Percentiles rank a stretch among this genome's conserved stretches.
Evolutionary conservation across 2,329 filamentous ascomycete species (phyloP).

Genomic region (Colletotrichum endophyticum): DNA sequence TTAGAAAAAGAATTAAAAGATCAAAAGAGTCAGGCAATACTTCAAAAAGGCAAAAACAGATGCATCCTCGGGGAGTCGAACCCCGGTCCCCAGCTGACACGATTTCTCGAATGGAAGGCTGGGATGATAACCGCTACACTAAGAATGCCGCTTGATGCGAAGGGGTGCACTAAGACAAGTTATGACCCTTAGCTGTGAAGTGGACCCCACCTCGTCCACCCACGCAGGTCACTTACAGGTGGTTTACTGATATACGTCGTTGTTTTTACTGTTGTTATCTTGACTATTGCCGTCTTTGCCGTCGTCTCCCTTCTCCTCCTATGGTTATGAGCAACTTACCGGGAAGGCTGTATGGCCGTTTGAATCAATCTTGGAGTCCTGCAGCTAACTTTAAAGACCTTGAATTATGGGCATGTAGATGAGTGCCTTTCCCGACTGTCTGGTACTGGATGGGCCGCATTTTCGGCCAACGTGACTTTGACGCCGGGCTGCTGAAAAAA

Average conservation of each 20-base stretch:
- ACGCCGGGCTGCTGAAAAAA: background rate
- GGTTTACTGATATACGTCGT: background rate
- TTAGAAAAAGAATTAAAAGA: background rate
- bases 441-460: background rate
- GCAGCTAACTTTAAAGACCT: background rate
- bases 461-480: background rate
- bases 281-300: background rate
- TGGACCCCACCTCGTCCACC: background rate
- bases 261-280: background rate
- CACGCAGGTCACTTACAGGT: background rate
- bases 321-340: background rate
- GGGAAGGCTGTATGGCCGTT: background rate
- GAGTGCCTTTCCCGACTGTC: background rate
- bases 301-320: background rate
- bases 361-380: background rate
- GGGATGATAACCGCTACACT: background rate
- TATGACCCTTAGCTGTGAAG: accelerated
- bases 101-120: background rate
- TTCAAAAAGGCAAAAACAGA: background rate
- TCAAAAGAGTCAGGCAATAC: background rate
- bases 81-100: background rate
- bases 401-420: background rate
- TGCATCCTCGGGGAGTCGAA: background rate
- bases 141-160: background rate
- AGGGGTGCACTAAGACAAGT: accelerated